Base-by-base conservation (phyloP, 805 yeast genomes). In the Metschnikowia lunata region DNA sequence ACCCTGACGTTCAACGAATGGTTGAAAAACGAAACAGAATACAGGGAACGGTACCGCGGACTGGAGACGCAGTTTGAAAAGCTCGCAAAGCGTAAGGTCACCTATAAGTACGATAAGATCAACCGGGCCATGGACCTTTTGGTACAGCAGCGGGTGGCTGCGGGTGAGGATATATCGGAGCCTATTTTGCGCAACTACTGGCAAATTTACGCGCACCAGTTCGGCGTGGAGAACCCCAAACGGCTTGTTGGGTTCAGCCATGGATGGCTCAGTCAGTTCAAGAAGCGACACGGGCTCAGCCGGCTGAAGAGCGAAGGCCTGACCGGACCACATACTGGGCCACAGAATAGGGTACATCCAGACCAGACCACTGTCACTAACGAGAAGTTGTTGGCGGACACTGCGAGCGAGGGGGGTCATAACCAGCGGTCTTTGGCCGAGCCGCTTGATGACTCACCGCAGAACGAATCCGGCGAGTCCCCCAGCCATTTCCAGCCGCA, bases 251-350 rank as follows among this genome's bases (percentile, higher is more conserved):
- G 73, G 12, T 80, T 78, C 49, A 74, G 80, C 50, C 83, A 79
- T 57, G 85, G 85, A 8, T 80, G 85, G 85, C 60, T 80, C 35
- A 66, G 77, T 10, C 82, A 76, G 53, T 80, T 80, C 60, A 80
- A 80, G 58, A 79, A 76, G 50, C 61, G 83, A 39, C 82, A 79
- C 53, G 81, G 77, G 1, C 58, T 76, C 34, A 65, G 66, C 15
- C 15, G 45, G 26, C 32, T 31, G 36, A 34, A 35, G 14, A 60
- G 49, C 57, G 62, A 36, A 50, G 65, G 40, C 59, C 61, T 66
- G 54, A 58, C 39, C 60, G 57, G 23, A 5, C 23, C 23, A 18
- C 23, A 18, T 3, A 18, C 3, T 18, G 23, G 23, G 23, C 23
- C 23, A 18, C n/a, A 29, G 11, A 12, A 11, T 29, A 29, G n/a